These are phyloP conservation scores for Colletotrichum sp. DNA, from an alignment of 2,329 filamentous ascomycete genomes.

Conservation along the genomic window DNA sequence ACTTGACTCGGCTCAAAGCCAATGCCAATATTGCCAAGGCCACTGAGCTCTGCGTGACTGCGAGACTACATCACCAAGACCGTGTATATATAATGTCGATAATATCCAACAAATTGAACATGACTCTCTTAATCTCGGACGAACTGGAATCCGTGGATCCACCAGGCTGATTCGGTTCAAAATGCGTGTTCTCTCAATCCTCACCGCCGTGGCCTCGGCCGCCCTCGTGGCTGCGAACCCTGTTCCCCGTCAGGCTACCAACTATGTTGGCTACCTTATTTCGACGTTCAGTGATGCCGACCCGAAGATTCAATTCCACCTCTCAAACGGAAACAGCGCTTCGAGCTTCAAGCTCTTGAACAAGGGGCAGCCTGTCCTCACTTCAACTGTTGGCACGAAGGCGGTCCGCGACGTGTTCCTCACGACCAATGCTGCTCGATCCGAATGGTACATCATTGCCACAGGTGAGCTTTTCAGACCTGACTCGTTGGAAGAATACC, in stretches of 20 bases:
- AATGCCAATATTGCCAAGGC: background rate
- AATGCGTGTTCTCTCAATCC: background rate
- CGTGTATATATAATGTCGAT: background rate
- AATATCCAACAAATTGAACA: background rate
- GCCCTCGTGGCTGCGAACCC: background rate
- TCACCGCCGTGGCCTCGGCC: background rate
- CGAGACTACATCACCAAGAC: background rate
- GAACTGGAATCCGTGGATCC: background rate
- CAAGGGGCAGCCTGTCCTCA: slow-evolving; percentile 31
- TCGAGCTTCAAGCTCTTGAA: slow-evolving; percentile 36
- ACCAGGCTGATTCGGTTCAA: background rate
- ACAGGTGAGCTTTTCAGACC: slow-evolving; percentile 28
- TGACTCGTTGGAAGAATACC: background rate
- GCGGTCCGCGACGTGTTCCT: slow-evolving; percentile 39
- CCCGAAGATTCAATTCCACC: slow-evolving; percentile 35
- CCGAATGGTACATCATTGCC: slow-evolving; percentile 37
- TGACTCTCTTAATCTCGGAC: background rate
- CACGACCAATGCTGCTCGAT: slow-evolving; percentile 33
- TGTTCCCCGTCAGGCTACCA: slow-evolving; percentile 7
- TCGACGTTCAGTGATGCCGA: slow-evolving; percentile 37
- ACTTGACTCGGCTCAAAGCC: background rate
- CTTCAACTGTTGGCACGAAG: slow-evolving; percentile 35
- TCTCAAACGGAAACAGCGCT: slow-evolving; percentile 34
- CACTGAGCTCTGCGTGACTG: background rate
- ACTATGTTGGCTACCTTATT: slow-evolving; percentile 36